Evolutionary conservation across 495 filamentous ascomycete species (phyloP), one percentile per base, ranked within the genome.

Genomic region (Umbilicaria muhlenbergii): DNA sequence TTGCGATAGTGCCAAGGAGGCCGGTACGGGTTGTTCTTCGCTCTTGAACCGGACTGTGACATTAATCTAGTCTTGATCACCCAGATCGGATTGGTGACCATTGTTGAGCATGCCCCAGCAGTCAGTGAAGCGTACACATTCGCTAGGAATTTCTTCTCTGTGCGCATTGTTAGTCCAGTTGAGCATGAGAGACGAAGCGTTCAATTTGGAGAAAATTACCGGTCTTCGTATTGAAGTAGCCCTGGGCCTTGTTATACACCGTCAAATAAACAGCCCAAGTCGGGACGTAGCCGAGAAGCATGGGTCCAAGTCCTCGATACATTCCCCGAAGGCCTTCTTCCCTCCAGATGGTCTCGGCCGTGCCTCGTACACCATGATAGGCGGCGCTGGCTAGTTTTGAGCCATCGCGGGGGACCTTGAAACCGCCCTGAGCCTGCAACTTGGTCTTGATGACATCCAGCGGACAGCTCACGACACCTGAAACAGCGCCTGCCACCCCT

Each of bases 381-480:
- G 86, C 59, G 11, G 62, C 52, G 8, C 65, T 69, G 47, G 68
- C 62, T 51, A 54, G 59, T 51, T 66, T 65, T 52, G 54, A 62
- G 45, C 51, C 62, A 58, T 66, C 62, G 32, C 62, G 55, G 32
- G 60, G 60, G 32, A 58, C 32, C 53, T 57, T 60, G 71, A 88
- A 80, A 4, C 83, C 83, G 44, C 88, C 88, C 58, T 96, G 92
- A 31, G 89, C 92, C 60, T 99, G 91, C 41, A 99, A 62, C 59
- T 94, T 95, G 37, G 91, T 99, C 66, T 99, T 99, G 56, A 99
- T 96, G 41, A 99, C 91, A 69, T 99, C 91, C 42, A 99, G 75
- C 15, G 91, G 91, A 57, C 91, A 99, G 36, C 91, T 96, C 49
- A 95, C 86, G 34, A 96, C 74, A 7, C 91, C 91, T 4, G 87